Conservation (phyloP, 2,329 filamentous ascomycete species). For the Ceratocystiopsis sp. region DNA sequence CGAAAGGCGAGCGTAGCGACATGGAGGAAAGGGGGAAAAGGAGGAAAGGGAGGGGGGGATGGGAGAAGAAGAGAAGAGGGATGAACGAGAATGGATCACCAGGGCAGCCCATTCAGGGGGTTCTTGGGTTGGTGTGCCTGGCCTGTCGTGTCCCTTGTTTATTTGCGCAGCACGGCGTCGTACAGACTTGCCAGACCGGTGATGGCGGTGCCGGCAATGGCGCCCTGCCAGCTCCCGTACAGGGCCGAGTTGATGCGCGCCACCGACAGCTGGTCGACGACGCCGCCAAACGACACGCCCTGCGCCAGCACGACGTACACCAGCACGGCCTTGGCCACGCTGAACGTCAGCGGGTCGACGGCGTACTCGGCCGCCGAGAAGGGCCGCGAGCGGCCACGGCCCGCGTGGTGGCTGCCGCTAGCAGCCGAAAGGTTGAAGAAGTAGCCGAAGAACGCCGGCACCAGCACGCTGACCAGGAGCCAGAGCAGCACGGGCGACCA, state of each 20-base stretch:
- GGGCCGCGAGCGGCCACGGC: conserved; percentile 24
- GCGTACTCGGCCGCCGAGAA: conserved; percentile 31
- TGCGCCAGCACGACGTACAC: conserved; percentile 67
- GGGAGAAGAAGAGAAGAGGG: not conserved
- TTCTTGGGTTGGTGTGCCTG: too few species aligned
- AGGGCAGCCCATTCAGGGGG: too few species aligned
- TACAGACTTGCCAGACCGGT: conserved; percentile 56
- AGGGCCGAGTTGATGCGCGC: conserved; percentile 46
- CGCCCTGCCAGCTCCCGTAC: conserved; percentile 53
- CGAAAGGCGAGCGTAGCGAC: not conserved
- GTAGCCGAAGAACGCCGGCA: conserved; percentile 61
- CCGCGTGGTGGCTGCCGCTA: conserved; percentile 19
- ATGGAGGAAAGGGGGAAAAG: not conserved
- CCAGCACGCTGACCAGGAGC: conserved; percentile 50
- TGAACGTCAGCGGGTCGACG: conserved; percentile 79
- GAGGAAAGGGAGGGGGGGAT: not conserved
- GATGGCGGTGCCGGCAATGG: conserved; percentile 51
- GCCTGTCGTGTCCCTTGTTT: conserved; percentile 9
- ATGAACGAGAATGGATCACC: too few species aligned
- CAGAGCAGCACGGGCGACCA: conserved; percentile 72
- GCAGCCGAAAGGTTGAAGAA: conserved; percentile 72
- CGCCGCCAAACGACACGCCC: conserved; percentile 43
- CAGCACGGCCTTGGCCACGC: conserved; percentile 69
- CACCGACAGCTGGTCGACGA: conserved; percentile 42
- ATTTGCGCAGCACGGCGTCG: conserved; percentile 60